phyloP scores from a whole-genome alignment of 2,329 filamentous ascomycete genomes.

The Hypomyces rosellus region DNA sequence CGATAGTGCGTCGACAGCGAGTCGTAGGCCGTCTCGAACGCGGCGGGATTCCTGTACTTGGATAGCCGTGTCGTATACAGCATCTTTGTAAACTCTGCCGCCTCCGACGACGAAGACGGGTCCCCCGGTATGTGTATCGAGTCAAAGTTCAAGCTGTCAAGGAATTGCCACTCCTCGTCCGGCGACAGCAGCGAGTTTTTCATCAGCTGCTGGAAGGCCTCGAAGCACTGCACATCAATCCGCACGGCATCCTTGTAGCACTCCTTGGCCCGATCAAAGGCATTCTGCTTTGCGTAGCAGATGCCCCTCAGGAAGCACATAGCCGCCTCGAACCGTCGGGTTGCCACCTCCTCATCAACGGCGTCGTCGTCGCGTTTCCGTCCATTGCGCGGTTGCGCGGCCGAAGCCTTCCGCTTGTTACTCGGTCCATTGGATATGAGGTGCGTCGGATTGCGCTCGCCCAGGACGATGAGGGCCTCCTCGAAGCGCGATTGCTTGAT shows the following conservation, averaged over 20 bases:
- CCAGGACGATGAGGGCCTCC: constrained; percentile 78
- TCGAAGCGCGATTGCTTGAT: constrained; percentile 89
- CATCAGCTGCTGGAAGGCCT: constrained; percentile 97
- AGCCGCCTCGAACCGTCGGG: constrained; percentile 83
- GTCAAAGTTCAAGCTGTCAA: constrained; percentile 87
- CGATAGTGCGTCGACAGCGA: constrained; percentile 92
- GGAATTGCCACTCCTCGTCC: constrained; percentile 82
- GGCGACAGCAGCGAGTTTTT: constrained; percentile 89
- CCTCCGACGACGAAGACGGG: constrained; percentile 59
- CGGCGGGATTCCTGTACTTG: constrained; percentile 83
- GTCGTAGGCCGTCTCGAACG: constrained; percentile 80
- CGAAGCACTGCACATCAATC: constrained; percentile 97
- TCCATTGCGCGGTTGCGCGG: constrained; percentile 27
- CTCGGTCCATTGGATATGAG: constrained; percentile 56
- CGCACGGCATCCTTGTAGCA: constrained; percentile 97
- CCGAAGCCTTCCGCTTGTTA: constrained; percentile 30
- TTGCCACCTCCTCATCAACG: constrained; percentile 62
- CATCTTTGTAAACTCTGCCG: constrained; percentile 89
- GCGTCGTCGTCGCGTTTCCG: constrained; percentile 28
- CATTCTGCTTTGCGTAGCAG: constrained; percentile 95
- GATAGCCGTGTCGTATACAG: constrained; percentile 93
- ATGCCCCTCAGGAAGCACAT: constrained; percentile 95
- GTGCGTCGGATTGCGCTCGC: constrained; percentile 90
- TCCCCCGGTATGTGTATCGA: constrained; percentile 63
- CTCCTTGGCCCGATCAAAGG: constrained; percentile 93